These are phyloP conservation scores for Trichoderma erinaceum DNA, from an alignment of 495 filamentous ascomycete genomes.

Conservation along the genomic window DNA sequence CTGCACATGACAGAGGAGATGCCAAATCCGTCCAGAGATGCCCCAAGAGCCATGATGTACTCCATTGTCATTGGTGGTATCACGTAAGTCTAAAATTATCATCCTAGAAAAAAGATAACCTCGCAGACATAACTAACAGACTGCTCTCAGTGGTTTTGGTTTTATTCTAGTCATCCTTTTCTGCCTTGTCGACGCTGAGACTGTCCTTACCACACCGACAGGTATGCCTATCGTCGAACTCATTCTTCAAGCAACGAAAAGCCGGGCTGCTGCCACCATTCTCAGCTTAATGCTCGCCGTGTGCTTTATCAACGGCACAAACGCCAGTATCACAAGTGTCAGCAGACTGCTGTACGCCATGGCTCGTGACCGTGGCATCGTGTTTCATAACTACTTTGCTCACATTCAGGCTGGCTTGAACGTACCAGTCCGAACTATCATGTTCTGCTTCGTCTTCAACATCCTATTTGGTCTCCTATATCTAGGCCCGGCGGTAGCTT, in stretches of 20 bases:
- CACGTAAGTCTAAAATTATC: constrained; percentile 22
- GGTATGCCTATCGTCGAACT: constrained; percentile 43
- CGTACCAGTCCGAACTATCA: constrained; percentile 30
- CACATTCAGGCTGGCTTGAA: constrained; percentile 26
- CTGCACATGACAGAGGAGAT: constrained; percentile 55
- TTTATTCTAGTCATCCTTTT: constrained; percentile 34
- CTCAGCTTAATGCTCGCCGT: constrained; percentile 31
- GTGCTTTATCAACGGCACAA: constrained; percentile 34
- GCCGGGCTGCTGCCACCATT: constrained; percentile 27
- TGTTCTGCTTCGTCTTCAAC: constrained; percentile 30
- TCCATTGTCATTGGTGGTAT: constrained; percentile 32
- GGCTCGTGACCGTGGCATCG: constrained; percentile 52
- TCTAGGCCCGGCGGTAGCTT: constrained; percentile 30
- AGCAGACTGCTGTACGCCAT: constrained; percentile 51
- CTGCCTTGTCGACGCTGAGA: constrained; percentile 28
- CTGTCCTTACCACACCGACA: constrained; percentile 30
- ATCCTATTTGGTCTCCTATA: constrained; percentile 31
- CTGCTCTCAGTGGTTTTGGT: constrained; percentile 19
- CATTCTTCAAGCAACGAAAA: constrained; percentile 30
- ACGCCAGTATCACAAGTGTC: constrained; percentile 43
- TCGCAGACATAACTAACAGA: not conserved
- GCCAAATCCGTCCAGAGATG: constrained; percentile 31
- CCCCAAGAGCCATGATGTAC: constrained; percentile 32
- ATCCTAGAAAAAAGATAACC: not conserved
- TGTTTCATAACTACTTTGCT: constrained; percentile 33